phyloP scores from a whole-genome alignment of 78 protist species.

The slime mould (Dictyostelium discoideum) region dicty_2.7 NC_007088.5:5063001-5063500 shows the following conservation, averaged over 20 bases:
- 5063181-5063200: neutral
- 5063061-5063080: neutral
- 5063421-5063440: neutral
- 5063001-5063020: neutral
- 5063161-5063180: too few species aligned
- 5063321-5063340: neutral
- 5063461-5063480: neutral
- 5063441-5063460: neutral
- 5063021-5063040: neutral
- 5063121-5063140: neutral
- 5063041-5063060: neutral
- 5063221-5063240: neutral
- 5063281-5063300: slow-evolving; percentile 5
- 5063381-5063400: neutral
- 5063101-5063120: slow-evolving; percentile 11
- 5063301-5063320: neutral
- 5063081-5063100: neutral
- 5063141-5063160: neutral
- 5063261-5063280: neutral
- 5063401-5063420: neutral
- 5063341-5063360: neutral
- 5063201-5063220: neutral
- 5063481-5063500: neutral
- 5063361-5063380: neutral
- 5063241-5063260: neutral